Evolutionary conservation across 371 early-diverging fungal species (phyloP), one percentile per base, ranked within the genome.

Genomic region (Mortierella sp.): DNA sequence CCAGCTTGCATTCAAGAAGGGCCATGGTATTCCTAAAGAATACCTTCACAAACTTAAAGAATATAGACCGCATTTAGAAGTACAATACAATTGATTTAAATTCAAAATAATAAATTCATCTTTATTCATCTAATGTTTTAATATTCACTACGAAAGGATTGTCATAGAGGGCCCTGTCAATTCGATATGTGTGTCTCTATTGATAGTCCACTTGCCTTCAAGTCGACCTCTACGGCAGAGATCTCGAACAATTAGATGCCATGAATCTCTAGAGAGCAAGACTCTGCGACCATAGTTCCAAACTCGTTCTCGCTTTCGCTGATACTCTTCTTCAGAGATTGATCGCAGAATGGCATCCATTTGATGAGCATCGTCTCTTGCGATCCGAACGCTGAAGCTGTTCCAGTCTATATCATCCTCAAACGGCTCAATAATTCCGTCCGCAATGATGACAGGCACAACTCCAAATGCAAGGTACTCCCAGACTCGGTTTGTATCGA

Each of bases 391-490:
- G 70, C 84, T 83, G 70, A 89, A 87, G 0, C 85, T 83, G 64
- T 84, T 83, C 90, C 90, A 90, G 63, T 90, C 90, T 1, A 90
- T 83, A 78, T 88, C 90, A 65, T 86, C 83, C 65, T 88, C 88
- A 76, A 87, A 88, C 0, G 88, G 89, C 40, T 87, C 88, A 58
- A 88, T 75, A 54, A 90, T 88, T 10, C 88, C 90, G 72, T 90
- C 90, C 12, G 88, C 87, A 78, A 88, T 86, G 14, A 90, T 86
- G 0, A 88, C 86, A 22, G 90, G 88, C 0, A 90, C 88, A 0
- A 90, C 90, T 18, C 88, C 89, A 78, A 87, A 89, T 0, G 89
- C 89, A 67, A 89, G 83, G 58, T 85, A 89, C 68, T 89, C 89
- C 88, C 89, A 89, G 30, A 89, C 77, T 28, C 89, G 84, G 0